Percentiles rank a stretch among this genome's conserved stretches.
These are phyloP conservation scores for Leishmania martiniquensis DNA, from an alignment of 208 protist species.

Conservation along the genomic window DNA sequence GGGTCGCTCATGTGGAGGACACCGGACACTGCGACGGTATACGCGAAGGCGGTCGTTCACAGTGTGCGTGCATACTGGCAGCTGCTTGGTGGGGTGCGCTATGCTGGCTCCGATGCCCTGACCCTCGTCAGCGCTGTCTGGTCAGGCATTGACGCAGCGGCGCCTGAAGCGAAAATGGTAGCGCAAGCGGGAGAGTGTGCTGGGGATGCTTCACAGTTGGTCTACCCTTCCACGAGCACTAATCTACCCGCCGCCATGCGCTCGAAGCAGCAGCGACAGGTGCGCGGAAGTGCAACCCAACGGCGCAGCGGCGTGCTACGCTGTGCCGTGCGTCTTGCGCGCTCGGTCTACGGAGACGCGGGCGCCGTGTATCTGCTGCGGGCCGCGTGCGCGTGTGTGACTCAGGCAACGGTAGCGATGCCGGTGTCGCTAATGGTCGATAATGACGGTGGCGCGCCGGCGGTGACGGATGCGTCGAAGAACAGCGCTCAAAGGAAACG, in stretches of 20 bases:
- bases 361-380: constrained; percentile 28
- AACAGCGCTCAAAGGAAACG: neutral
- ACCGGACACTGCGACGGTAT: constrained; percentile 10
- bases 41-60: constrained; percentile 25
- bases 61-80: constrained; percentile 24
- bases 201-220: neutral
- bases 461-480: neutral
- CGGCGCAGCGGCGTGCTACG: constrained; percentile 32
- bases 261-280: neutral
- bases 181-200: neutral
- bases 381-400: constrained; percentile 34
- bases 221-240: neutral
- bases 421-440: constrained; percentile 4
- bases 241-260: neutral
- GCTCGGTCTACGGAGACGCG: constrained; percentile 29
- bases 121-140: constrained; percentile 17
- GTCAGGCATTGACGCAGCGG: neutral
- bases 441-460: neutral
- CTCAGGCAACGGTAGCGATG: constrained; percentile 10
- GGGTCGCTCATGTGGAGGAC: constrained; percentile 18
- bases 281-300: constrained; percentile 1
- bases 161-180: neutral
- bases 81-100: constrained; percentile 39
- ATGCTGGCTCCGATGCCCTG: constrained; percentile 21
- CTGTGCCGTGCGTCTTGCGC: constrained; percentile 31